Percentiles rank a stretch among this genome's conserved stretches.
These are phyloP conservation scores for Pleurotus eryngii DNA, from an alignment of 768 basidiomycete genomes.

Conservation along the genomic window DNA sequence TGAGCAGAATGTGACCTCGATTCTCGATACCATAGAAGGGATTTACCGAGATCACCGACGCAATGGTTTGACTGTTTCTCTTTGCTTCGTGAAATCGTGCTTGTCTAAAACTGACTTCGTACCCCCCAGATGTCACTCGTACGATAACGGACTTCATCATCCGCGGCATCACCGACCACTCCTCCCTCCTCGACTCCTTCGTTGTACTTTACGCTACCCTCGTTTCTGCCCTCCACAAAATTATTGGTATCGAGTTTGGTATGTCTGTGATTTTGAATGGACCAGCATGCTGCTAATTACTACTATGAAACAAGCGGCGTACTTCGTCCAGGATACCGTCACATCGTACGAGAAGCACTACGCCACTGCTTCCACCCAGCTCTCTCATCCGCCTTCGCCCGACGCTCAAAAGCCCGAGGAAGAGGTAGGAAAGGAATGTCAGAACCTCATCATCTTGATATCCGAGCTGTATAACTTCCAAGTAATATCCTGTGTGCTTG, in stretches of 20 bases:
- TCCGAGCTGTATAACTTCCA: constrained; percentile 97
- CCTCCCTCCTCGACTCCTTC: constrained; percentile 82
- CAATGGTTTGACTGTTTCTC: constrained; percentile 48
- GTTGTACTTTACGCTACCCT: constrained; percentile 87
- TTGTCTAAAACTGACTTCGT: neutral
- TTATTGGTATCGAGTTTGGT: constrained; percentile 90
- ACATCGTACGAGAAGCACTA: constrained; percentile 63
- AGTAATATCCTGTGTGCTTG: constrained; percentile 82
- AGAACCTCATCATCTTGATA: constrained; percentile 83
- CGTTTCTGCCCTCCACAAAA: constrained; percentile 74
- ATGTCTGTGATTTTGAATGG: constrained; percentile 18
- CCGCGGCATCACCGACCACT: constrained; percentile 74
- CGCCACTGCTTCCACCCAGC: constrained; percentile 18
- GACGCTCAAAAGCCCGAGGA: constrained; percentile 23
- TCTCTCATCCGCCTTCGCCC: constrained; percentile 5
- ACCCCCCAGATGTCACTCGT: constrained; percentile 69
- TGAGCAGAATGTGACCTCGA: constrained; percentile 81
- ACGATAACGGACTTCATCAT: constrained; percentile 75
- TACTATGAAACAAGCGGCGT: constrained; percentile 53
- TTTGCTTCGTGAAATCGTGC: no score
- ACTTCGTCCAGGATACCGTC: constrained; percentile 75
- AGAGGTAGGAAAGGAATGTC: constrained; percentile 76
- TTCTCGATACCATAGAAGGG: constrained; percentile 71
- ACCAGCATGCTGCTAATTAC: neutral
- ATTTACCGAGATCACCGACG: constrained; percentile 74